Evolutionary conservation across 2,329 filamentous ascomycete species (phyloP), one percentile per base, ranked within the genome.

Genomic region (Fusarium sambucinum): DNA sequence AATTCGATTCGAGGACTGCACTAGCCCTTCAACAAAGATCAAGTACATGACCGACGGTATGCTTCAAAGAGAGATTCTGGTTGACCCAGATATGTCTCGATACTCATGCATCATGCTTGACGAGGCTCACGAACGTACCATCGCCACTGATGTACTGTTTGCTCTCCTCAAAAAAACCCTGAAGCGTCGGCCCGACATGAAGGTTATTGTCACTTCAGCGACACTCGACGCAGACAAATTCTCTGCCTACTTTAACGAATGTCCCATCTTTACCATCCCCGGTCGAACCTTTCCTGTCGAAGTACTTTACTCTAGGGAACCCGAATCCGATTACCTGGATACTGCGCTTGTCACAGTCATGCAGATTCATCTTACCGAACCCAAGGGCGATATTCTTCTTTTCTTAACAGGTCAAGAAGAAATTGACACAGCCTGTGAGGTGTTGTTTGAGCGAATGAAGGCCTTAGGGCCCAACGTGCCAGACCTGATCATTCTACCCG

Each of bases 11-110:
- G 96, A 99, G 76, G 96, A 99, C 80, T 92, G 90, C 77, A 97
- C 95, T 0, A 92, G 90, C 68, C 89, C 93, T 3, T 86, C 90
- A 19, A 99, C 96, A 2, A 93, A 90, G 76, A 97, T 99, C 83
- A 99, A 99, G 82, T 99, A 99, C 82, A 97, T 99, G 95, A 99
- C 96, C 17, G 96, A 99, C 75, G 96, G 96, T 79, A 98, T 98
- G 92, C 87, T 99, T 77, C 90, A 97, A 81, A 88, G 96, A 82
- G 96, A 99, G 81, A 94, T 97, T 77, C 85, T 99, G 52, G 86
- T 97, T 71, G 96, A 99, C 77, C 92, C 94, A 1, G 92, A 97
- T 73, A 82, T 99, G 70, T 92, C 87, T 75, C 89, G 92, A 69
- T 99, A 99, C 77, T 97, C 94, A 1, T 93, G 96, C 63, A 97